These are phyloP conservation scores for Xylaria polymorpha DNA, from an alignment of 2,329 filamentous ascomycete genomes.

Conservation along the genomic window DNA sequence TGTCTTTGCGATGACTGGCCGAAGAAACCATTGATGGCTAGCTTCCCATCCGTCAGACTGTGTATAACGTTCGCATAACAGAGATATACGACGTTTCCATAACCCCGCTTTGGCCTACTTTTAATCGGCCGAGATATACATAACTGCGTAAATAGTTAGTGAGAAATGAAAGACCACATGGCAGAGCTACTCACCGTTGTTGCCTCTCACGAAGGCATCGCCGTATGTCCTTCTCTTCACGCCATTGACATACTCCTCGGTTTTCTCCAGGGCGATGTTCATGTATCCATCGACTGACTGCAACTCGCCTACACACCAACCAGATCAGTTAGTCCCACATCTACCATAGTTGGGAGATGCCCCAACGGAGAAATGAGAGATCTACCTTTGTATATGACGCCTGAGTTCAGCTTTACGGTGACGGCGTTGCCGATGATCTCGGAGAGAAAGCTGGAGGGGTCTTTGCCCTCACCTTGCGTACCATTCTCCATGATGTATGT, in stretches of 20 bases:
- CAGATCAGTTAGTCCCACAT: slow-evolving; percentile 34
- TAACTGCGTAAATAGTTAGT: slow-evolving; percentile 60
- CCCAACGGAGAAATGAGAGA: slow-evolving; percentile 20
- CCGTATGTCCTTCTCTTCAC: slow-evolving; percentile 85
- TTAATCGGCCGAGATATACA: slow-evolving; percentile 76
- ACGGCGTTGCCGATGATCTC: slow-evolving; percentile 96
- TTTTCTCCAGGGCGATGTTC: slow-evolving; percentile 99
- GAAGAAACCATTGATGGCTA: background rate
- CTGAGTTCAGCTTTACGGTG: slow-evolving; percentile 98
- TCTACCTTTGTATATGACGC: slow-evolving; percentile 94
- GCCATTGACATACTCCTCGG: slow-evolving; percentile 89
- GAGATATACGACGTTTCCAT: background rate
- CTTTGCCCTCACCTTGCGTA: slow-evolving; percentile 78
- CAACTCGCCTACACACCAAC: slow-evolving; percentile 75
- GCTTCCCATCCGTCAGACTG: background rate
- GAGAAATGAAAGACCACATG: background rate
- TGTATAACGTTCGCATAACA: background rate
- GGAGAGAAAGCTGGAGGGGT: slow-evolving; percentile 91
- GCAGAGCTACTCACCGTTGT: slow-evolving; percentile 75
- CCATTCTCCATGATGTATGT: slow-evolving; percentile 77
- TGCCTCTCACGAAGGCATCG: slow-evolving; percentile 94
- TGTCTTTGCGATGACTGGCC: background rate
- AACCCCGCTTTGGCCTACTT: slow-evolving; percentile 33
- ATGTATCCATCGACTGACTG: slow-evolving; percentile 99
- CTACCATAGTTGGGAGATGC: background rate